A percentile compares a stretch with the other conserved stretches of the same genome.
These are phyloP conservation scores for Phytophthora constricta DNA, from an alignment of 352 stramenopile genomes.

Conservation along the genomic window DNA sequence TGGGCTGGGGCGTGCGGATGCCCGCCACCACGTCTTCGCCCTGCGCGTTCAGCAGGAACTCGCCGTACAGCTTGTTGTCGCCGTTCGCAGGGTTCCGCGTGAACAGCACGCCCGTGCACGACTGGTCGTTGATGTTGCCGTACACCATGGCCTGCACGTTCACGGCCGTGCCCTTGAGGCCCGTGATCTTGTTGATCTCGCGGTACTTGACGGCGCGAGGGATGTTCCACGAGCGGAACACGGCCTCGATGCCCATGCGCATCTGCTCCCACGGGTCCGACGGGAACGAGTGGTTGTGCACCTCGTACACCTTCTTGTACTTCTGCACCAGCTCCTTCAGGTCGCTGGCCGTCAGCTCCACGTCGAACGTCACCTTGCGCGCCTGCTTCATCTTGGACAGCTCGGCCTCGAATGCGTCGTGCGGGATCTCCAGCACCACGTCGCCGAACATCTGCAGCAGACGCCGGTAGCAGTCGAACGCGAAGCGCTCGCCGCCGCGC, in stretches of 20 bases:
- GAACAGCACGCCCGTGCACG: conserved; percentile 34
- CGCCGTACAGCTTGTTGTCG: conserved; percentile 33
- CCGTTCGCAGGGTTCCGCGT: conserved; percentile 33
- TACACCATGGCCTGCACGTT: conserved; percentile 39
- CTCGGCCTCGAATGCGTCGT: conserved; percentile 36
- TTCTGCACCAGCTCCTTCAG: conserved; percentile 34
- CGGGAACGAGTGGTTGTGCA: conserved; percentile 28
- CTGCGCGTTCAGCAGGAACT: conserved; percentile 36
- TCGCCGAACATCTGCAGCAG: conserved; percentile 35
- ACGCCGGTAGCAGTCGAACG: conserved; percentile 36
- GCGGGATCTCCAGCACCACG: conserved; percentile 34
- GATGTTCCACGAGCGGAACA: conserved; percentile 38
- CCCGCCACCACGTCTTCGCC: conserved; percentile 34
- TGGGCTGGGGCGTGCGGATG: conserved; percentile 31
- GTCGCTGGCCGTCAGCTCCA: conserved; percentile 31
- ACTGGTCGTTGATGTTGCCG: conserved; percentile 35
- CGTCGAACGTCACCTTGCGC: conserved; percentile 29
- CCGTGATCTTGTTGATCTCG: conserved; percentile 39
- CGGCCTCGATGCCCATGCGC: conserved; percentile 36
- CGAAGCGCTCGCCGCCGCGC: conserved; percentile 31
- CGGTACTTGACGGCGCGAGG: conserved; percentile 34
- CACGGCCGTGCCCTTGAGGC: conserved; percentile 31
- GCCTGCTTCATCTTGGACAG: conserved; percentile 31
- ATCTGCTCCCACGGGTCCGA: conserved; percentile 35
- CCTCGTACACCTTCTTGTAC: conserved; percentile 35